Evolutionary conservation across 352 stramenopile genomes (phyloP), one percentile per base, ranked within the genome.

Genomic region (Halophytophthora polymorphica): DNA sequence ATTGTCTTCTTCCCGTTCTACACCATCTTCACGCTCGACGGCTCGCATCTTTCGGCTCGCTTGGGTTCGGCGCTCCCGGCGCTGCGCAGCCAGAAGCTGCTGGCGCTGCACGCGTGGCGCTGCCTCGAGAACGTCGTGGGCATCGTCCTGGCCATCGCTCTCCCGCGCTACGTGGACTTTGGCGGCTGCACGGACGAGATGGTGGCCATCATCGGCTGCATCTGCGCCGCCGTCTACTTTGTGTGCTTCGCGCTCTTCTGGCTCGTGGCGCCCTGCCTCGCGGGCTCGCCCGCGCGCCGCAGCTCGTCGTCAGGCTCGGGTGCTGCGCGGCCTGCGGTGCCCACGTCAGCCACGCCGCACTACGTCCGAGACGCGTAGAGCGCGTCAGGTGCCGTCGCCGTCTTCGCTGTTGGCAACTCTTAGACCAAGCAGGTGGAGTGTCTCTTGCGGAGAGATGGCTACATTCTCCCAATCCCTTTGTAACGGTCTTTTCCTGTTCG

Each of bases 1-100:
- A 15, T 86, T 17, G 38, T 87, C 10, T 82, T 83, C 54, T 87
- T 89, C 50, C 73, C 78, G 15, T 73, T 89, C 40, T 89, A 78
- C 56, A 77, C 71, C 29, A 48, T 89, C 38, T 89, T 89, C 25
- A 50, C 73, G 17, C 38, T 89, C 34, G 67, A 89, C 42, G 73
- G 61, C 6, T 77, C 78, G 25, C 54, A 72, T 34, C 17, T 89
- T 12, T 70, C 58, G 35, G 60, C 61, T 1, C 56, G 41, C 3
- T 66, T 53, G 3, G 67, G 74, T 25, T 68, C 65, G 8, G 51
- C 69, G 12, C 23, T 70, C 28, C 39, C 56, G 33, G 72, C 57
- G n/a, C 55, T 89, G 14, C 52, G 54, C 19, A 69, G 56, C 29
- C 41, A 35, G 22, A 73, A 73, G 22, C 51, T 89, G 13, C 54